Conservation (phyloP, 192 early-diverging fungal genomes). For the Oehlia diaphana region DNA sequence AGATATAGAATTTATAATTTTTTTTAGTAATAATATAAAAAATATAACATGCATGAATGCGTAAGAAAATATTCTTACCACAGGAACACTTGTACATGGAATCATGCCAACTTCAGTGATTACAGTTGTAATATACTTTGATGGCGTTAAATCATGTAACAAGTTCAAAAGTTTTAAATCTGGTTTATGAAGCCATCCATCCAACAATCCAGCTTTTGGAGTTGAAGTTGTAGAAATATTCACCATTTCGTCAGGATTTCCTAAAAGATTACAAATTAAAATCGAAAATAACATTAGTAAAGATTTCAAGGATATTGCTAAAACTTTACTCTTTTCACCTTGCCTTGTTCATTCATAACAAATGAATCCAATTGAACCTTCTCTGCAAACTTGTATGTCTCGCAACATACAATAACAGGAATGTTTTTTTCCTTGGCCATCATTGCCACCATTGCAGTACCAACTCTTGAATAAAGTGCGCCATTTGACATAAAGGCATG, state of each 20-base stretch:
- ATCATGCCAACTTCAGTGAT: conserved; percentile 92
- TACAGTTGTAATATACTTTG: conserved; percentile 87
- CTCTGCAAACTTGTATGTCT: conserved; percentile 95
- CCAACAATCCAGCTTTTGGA: conserved; percentile 26
- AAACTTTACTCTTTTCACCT: not conserved
- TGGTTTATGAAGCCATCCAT: conserved; percentile 75
- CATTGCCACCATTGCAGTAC: conserved; percentile 90
- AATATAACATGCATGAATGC: not conserved
- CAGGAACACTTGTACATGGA: conserved; percentile 85
- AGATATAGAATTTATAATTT: not conserved
- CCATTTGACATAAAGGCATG: conserved; percentile 92
- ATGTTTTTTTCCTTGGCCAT: conserved; percentile 82
- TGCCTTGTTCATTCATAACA: conserved; percentile 93
- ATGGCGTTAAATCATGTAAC: conserved; percentile 93
- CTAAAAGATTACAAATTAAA: not conserved
- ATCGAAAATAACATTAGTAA: not conserved
- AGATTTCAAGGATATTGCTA: not conserved
- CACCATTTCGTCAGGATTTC: conserved; percentile 76
- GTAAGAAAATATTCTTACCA: conserved; percentile 42
- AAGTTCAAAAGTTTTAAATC: conserved; percentile 86
- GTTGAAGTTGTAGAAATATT: conserved; percentile 38
- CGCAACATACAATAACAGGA: conserved; percentile 95
- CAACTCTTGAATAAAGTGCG: conserved; percentile 84
- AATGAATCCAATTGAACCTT: conserved; percentile 92
- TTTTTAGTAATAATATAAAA: not conserved